Evolutionary conservation across 768 basidiomycete species (phyloP).

Genomic region (Psilocybe sp.): DNA sequence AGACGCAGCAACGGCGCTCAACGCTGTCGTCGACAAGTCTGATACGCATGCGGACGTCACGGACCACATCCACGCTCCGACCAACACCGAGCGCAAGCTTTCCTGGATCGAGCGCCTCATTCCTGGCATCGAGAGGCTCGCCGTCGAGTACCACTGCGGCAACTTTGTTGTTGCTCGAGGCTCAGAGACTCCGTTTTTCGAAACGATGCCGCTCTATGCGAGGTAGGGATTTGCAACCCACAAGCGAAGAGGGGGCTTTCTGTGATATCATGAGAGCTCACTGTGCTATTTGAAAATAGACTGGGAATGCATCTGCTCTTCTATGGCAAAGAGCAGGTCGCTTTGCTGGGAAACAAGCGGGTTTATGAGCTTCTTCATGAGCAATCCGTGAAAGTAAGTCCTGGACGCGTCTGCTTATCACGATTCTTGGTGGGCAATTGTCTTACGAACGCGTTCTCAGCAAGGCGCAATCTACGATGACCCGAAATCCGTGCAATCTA

Average conservation of each 20-base stretch:
- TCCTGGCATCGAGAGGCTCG: slow-evolving; percentile 55
- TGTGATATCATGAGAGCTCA: too few species aligned
- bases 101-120: slow-evolving; percentile 46
- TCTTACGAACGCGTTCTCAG: slow-evolving; percentile 18
- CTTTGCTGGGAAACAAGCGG: slow-evolving; percentile 42
- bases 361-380: slow-evolving; percentile 51
- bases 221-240: slow-evolving; percentile 25
- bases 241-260: slow-evolving; percentile 1
- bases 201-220: slow-evolving; percentile 73
- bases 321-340: slow-evolving; percentile 49
- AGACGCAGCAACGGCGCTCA: slow-evolving; percentile 28
- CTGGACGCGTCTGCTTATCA: not conserved
- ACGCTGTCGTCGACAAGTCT: slow-evolving; percentile 34
- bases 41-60: slow-evolving; percentile 22
- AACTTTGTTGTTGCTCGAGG: slow-evolving; percentile 55
- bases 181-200: slow-evolving; percentile 54
- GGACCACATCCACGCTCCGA: slow-evolving; percentile 30
- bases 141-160: slow-evolving; percentile 50
- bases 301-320: slow-evolving; percentile 80
- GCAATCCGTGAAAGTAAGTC: slow-evolving; percentile 49
- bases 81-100: slow-evolving; percentile 22
- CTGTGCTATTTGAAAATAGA: slow-evolving; percentile 15
- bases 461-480: slow-evolving; percentile 58
- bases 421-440: not conserved
- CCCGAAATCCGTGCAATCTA: slow-evolving; percentile 46